A percentile compares a stretch with the other conserved stretches of the same genome.
phyloP scores from a whole-genome alignment of 805 yeast genomes.

The Myxozyma vanderwaltii region DNA sequence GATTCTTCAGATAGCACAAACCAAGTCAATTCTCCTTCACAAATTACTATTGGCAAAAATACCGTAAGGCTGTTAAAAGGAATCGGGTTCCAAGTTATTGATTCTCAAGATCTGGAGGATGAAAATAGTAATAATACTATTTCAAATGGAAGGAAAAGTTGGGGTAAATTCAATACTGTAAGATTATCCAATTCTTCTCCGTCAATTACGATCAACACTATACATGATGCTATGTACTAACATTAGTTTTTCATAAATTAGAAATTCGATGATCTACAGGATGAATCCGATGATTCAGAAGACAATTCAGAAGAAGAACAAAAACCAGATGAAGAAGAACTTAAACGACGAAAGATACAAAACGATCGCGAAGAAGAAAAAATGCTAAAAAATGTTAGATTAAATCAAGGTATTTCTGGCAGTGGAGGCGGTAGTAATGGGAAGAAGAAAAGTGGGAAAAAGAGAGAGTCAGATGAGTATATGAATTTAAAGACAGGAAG shows the following conservation, averaged over 20 bases:
- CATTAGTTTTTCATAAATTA: background rate
- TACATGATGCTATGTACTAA: background rate
- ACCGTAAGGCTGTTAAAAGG: conserved; percentile 15
- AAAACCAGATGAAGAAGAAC: conserved; percentile 8
- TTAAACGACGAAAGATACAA: conserved; percentile 4
- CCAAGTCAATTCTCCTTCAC: background rate
- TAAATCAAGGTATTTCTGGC: conserved; percentile 16
- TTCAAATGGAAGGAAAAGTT: conserved; percentile 38
- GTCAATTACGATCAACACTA: background rate
- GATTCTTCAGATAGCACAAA: conserved; percentile 6
- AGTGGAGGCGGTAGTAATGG: conserved; percentile 1
- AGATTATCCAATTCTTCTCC: background rate
- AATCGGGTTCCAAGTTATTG: conserved; percentile 29
- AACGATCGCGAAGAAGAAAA: conserved; percentile 13
- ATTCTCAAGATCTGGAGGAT: background rate
- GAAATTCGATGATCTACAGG: conserved; percentile 8
- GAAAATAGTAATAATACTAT: conserved; percentile 25
- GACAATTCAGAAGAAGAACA: conserved; percentile 8
- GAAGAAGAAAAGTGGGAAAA: background rate
- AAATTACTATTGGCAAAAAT: conserved; percentile 1
- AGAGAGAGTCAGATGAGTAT: background rate
- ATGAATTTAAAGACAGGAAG: background rate
- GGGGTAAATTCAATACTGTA: conserved; percentile 30
- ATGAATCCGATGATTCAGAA: conserved; percentile 1
- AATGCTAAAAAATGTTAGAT: conserved; percentile 12